Evolutionary conservation across 441 rosid species (phyloP), one percentile per base, ranked within the genome.

Genomic region (Capsella rubella): DNA sequence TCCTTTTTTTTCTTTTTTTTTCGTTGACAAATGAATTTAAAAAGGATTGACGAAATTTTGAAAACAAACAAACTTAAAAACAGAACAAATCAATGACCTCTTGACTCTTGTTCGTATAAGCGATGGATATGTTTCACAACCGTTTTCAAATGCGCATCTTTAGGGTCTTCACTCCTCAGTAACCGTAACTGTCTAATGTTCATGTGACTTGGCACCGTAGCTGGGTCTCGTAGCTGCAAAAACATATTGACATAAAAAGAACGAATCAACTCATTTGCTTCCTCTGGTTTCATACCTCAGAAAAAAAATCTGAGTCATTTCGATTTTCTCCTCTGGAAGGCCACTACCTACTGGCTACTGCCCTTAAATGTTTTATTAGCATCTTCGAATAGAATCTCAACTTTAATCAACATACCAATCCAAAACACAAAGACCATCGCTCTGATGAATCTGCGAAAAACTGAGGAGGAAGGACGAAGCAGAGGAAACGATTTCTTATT

Each of bases 401-500:
- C 52, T 47, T 47, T 8, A 47, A 47, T 47, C 27, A 3, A 46
- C 12, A 8, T 8, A 47, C 27, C 52, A 47, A 47, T 8, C 52
- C 27, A 47, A 49, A 15, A 49, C 52, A 49, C 5, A 47, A 16
- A 8, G 52, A 49, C 52, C 10, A 49, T 8, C 0, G 5, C 52
- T 49, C 52, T 16, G 27, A 49, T 49, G 4, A 49, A 49, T 49
- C 53, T 9, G 53, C 34, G 5, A 27, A 53, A 51, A 28, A 2
- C 12, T 8, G 27, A 49, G 53, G 59, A 31, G 7, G 16, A 55
- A 31, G 1, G 13, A 55, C 6, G 21, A n/a, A 56, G 42, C 40
- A 15, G 42, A 34, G 27, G 60, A 57, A 15, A 57, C 43, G 10
- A 15, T 9, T 57, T 57, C 5, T 64, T 70, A 71, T 73, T 73